These are phyloP conservation scores for Coemansia sp. DNA, from an alignment of 192 early-diverging fungal species.

Conservation along the genomic window DNA sequence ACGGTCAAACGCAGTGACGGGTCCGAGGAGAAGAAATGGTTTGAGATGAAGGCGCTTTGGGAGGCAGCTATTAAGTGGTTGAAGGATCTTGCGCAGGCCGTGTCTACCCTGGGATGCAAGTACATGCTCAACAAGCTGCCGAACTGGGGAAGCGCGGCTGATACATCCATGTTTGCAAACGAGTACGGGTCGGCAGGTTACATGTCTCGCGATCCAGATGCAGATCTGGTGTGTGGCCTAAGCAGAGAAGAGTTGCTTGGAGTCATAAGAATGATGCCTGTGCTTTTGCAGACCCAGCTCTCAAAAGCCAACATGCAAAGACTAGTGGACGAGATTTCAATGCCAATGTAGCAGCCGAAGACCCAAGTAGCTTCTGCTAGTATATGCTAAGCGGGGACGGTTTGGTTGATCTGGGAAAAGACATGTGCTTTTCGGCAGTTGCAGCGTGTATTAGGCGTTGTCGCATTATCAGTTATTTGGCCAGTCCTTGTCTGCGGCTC, in stretches of 20 bases:
- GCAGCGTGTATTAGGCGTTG: no score
- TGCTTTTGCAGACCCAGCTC: slow-evolving; percentile 15
- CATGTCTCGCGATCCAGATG: slow-evolving; percentile 6
- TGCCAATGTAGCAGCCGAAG: not conserved
- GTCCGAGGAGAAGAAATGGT: slow-evolving; percentile 15
- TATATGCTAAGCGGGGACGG: no score
- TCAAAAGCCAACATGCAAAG: not conserved
- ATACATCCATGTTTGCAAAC: not conserved
- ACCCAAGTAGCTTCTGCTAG: no score
- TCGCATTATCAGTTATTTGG: no score
- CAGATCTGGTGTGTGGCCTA: slow-evolving; percentile 30
- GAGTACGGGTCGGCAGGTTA: not conserved
- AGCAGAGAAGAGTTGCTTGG: slow-evolving; percentile 21
- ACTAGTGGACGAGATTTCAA: slow-evolving; percentile 19
- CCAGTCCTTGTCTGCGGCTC: no score
- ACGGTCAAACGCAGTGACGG: slow-evolving; percentile 6
- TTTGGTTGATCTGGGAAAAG: no score
- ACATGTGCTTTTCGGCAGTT: no score
- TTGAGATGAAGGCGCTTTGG: slow-evolving; percentile 23
- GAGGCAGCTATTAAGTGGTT: slow-evolving; percentile 30
- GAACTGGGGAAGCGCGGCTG: slow-evolving; percentile 17
- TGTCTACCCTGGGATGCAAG: slow-evolving; percentile 6
- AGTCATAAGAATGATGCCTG: slow-evolving; percentile 18
- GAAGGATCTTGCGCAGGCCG: slow-evolving; percentile 11
- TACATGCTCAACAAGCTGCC: slow-evolving; percentile 21